A percentile compares a stretch with the other conserved stretches of the same genome.
phyloP scores from a whole-genome alignment of 1,139 yeast species.

The Candida sp. region DNA sequence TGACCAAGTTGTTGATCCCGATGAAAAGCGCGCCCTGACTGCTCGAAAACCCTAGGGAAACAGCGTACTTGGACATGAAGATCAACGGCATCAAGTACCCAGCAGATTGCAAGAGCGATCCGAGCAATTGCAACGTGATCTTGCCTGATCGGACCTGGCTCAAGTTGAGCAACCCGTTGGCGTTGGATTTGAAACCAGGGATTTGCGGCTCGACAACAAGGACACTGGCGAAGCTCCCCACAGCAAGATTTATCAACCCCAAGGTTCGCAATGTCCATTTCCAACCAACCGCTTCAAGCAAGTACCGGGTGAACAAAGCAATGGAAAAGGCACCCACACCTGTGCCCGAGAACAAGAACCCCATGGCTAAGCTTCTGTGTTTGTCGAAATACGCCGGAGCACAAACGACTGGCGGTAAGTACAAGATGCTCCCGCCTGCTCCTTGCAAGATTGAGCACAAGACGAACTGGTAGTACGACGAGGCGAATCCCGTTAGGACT shows the following conservation, averaged over 20 bases:
- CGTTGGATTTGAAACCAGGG: slow-evolving; percentile 20
- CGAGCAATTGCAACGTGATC: slow-evolving; percentile 30
- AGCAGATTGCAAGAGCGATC: slow-evolving; percentile 41
- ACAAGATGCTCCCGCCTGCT: slow-evolving; percentile 37
- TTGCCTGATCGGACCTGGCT: slow-evolving; percentile 21
- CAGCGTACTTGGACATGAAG: slow-evolving; percentile 45
- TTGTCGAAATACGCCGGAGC: slow-evolving; percentile 41
- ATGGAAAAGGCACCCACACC: slow-evolving; percentile 45
- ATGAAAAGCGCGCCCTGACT: slow-evolving; percentile 45
- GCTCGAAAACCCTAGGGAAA: slow-evolving; percentile 35
- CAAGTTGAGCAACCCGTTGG: slow-evolving; percentile 18
- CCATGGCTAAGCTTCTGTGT: slow-evolving; percentile 46
- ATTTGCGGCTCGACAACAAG: slow-evolving; percentile 21
- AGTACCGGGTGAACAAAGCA: slow-evolving; percentile 34
- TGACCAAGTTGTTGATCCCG: slow-evolving; percentile 43
- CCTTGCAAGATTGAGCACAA: slow-evolving; percentile 35
- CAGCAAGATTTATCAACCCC: slow-evolving; percentile 28
- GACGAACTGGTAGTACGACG: slow-evolving; percentile 29
- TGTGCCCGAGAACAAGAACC: slow-evolving; percentile 43
- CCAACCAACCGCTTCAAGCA: slow-evolving; percentile 38
- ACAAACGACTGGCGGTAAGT: slow-evolving; percentile 44
- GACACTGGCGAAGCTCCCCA: slow-evolving; percentile 20
- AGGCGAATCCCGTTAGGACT: slow-evolving; percentile 26
- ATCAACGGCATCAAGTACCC: slow-evolving; percentile 45
- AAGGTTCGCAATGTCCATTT: slow-evolving; percentile 40